A percentile compares a stretch with the other conserved stretches of the same genome.
These are phyloP conservation scores for Mortierella sp. DNA, from an alignment of 371 early-diverging fungal genomes.

Conservation along the genomic window DNA sequence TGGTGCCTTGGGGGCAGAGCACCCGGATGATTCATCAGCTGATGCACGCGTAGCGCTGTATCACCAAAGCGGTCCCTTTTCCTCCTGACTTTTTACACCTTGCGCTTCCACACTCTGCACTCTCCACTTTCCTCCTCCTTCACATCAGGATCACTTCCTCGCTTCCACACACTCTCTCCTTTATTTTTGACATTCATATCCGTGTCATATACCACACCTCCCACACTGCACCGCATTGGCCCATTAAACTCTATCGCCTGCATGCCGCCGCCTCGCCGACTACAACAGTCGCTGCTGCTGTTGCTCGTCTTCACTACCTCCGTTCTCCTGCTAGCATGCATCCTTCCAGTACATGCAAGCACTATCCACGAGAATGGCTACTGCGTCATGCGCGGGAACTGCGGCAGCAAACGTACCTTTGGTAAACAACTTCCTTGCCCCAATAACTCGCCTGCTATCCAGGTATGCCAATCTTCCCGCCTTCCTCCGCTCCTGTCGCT, in stretches of 20 bases:
- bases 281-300: conserved; percentile 2
- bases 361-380: conserved; percentile 62
- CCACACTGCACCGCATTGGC: neutral
- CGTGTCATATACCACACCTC: neutral
- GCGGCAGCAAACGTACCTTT: conserved; percentile 56
- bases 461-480: conserved; percentile 28
- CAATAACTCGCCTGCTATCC: conserved; percentile 60
- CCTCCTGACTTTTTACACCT: no score
- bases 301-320: conserved; percentile 5
- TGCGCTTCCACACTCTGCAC: no score
- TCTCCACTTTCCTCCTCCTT: no score
- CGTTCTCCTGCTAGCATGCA: conserved; percentile 10
- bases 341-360: conserved; percentile 13
- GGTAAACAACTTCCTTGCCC: conserved; percentile 62
- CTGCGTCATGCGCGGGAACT: conserved; percentile 73
- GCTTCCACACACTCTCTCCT: no score
- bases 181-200: no score
- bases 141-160: no score
- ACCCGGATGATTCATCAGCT: no score
- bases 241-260: conserved; percentile 5
- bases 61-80: no score
- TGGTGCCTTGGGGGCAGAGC: no score
- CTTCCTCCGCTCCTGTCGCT: neutral
- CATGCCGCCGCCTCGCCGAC: conserved; percentile 3
- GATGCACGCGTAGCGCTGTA: no score